Percentiles rank a stretch among this genome's conserved stretches.
Evolutionary conservation across 1,284 basidiomycete species (phyloP).

Genomic region (Agaricales sp.): DNA sequence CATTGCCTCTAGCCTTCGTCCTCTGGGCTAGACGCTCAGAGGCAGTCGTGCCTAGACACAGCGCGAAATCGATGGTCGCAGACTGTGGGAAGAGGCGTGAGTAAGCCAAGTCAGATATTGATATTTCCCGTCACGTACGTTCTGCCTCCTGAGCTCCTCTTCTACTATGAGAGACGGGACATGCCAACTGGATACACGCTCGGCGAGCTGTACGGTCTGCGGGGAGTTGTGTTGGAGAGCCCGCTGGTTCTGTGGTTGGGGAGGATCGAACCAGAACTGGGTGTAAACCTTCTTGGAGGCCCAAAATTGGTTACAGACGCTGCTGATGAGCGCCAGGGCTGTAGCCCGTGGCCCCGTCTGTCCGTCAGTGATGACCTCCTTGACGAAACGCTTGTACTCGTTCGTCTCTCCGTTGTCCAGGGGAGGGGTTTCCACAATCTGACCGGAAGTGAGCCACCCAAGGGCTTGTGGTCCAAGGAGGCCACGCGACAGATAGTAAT

Average conservation of each 20-base stretch:
- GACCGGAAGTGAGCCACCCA: constrained; percentile 82
- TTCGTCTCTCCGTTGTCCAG: constrained; percentile 91
- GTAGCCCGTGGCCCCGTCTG: constrained; percentile 89
- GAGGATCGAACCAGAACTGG: constrained; percentile 61
- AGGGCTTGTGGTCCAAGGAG: constrained; percentile 82
- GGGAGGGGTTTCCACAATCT: constrained; percentile 82
- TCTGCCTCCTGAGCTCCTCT: constrained; percentile 92
- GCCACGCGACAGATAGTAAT: constrained; percentile 92
- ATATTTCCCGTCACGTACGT: constrained; percentile 47
- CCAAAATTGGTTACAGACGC: constrained; percentile 75
- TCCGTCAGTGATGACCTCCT: constrained; percentile 91
- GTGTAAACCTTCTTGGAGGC: constrained; percentile 60
- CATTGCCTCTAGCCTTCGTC: constrained; percentile 51
- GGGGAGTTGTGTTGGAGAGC: constrained; percentile 64
- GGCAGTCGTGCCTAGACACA: constrained; percentile 88
- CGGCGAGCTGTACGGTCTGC: constrained; percentile 79
- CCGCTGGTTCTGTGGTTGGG: constrained; percentile 39
- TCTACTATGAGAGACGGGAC: constrained; percentile 84
- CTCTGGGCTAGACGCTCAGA: constrained; percentile 69
- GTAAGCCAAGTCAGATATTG: constrained; percentile 9
- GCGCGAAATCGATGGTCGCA: constrained; percentile 93
- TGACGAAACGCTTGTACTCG: constrained; percentile 91
- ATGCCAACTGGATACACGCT: constrained; percentile 88
- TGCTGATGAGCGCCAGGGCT: constrained; percentile 76
- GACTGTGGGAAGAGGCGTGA: constrained; percentile 41